Evolutionary conservation across 306 rosid genomes (phyloP), one percentile per base, ranked within the genome.

Genomic region (Quercus parvula): DNA sequence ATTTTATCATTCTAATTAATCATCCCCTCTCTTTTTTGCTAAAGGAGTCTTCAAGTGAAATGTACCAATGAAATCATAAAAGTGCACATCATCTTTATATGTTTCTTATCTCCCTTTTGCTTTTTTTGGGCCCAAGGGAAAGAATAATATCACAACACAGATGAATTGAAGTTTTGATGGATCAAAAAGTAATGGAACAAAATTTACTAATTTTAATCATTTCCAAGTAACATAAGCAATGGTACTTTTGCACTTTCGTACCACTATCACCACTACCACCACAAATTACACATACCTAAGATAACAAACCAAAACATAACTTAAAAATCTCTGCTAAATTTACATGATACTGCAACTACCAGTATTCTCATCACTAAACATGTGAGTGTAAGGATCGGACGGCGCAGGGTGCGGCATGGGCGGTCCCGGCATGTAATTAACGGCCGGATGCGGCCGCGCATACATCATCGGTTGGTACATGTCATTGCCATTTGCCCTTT

Each of bases 401-500:
- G 75, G 77, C 1, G 83, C 86, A n/a, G 85, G 84, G 54, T 87
- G 68, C 0, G 87, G 86, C 86, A 87, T 77, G 6, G 89, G 91
- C 3, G 87, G 97, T 15, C 88, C 81, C 2, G 85, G 84, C 83
- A 86, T 86, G 84, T 86, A 94, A 70, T 84, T 85, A 84, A 85
- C 81, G 0, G 87, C 83, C 0, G 89, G 87, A 52, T 83, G 79
- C 7, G 87, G 92, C 81, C 86, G 76, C 0, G 89, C 88, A 33
- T 91, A 85, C 99, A 91, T 91, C 96, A 93, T 91, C 0, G 81
- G 89, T 13, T 92, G 96, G 72, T 79, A 93, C 98, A 93, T 91
- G 22, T 81, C 86, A 80, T 81, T 88, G 79, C 91, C 91, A 68
- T 80, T 57, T 46, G 81, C 86, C 71, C 88, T 85, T 17, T 92